Conservation (phyloP, 2,329 filamentous ascomycete species). For the Diaporthe citri region DNA sequence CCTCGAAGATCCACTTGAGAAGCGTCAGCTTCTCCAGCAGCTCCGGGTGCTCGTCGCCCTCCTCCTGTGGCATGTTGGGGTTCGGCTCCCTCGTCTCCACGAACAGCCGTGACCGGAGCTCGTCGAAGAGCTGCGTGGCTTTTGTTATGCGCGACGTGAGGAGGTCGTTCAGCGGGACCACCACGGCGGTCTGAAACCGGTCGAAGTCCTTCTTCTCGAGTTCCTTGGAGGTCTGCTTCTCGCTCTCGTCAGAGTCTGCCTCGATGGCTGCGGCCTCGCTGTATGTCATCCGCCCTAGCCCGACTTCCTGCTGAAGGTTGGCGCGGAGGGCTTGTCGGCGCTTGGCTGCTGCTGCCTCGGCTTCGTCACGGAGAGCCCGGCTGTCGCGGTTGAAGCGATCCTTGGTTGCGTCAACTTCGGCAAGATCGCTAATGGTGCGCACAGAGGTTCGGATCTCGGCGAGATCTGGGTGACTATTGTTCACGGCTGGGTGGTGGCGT, state of each 20-base stretch:
- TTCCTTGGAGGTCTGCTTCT: conserved; percentile 78
- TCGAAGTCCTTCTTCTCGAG: conserved; percentile 85
- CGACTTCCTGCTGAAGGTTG: conserved; percentile 84
- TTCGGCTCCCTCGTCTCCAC: conserved; percentile 76
- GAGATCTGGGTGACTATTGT: conserved; percentile 95
- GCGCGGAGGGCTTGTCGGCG: conserved; percentile 74
- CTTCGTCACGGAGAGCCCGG: conserved; percentile 70
- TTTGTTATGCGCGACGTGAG: conserved; percentile 80
- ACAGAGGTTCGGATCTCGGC: conserved; percentile 80
- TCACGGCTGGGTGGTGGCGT: conserved; percentile 93
- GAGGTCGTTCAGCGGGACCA: conserved; percentile 86
- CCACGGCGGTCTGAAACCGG: conserved; percentile 82
- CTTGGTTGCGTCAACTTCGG: conserved; percentile 78
- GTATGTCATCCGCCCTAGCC: conserved; percentile 82
- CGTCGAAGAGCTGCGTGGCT: conserved; percentile 82
- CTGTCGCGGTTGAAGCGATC: conserved; percentile 69
- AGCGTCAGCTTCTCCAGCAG: conserved; percentile 93
- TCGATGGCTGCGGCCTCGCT: conserved; percentile 87
- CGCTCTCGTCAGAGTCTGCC: conserved; percentile 77
- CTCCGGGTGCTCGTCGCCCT: conserved; percentile 95
- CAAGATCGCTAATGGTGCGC: conserved; percentile 78
- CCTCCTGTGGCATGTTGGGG: conserved; percentile 90
- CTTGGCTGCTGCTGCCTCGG: conserved; percentile 61
- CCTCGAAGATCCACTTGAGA: conserved; percentile 97
- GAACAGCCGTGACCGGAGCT: conserved; percentile 79